A percentile compares a stretch with the other conserved stretches of the same genome.
Evolutionary conservation across 2,329 filamentous ascomycete species (phyloP).

Genomic region (Colletotrichum lini): DNA sequence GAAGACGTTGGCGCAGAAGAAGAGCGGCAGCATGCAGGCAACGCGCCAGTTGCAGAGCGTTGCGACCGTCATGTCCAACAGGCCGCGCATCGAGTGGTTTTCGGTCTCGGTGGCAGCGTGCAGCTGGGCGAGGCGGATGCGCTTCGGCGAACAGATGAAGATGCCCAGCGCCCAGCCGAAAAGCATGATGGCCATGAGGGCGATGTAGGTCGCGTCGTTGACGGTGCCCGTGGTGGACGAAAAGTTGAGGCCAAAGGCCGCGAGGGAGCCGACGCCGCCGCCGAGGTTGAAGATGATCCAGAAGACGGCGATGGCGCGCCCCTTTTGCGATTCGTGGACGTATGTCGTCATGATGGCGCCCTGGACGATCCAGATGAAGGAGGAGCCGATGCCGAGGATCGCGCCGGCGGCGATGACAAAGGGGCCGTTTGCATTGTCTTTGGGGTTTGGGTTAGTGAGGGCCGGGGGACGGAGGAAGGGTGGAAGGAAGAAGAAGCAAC

Average conservation of each 20-base stretch:
- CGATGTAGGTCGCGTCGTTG: slow-evolving; percentile 65
- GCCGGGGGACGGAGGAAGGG: too few relatives aligned
- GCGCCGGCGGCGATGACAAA: slow-evolving; percentile 62
- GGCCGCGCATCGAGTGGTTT: slow-evolving; percentile 55
- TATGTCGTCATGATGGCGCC: slow-evolving; percentile 65
- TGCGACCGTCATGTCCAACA: slow-evolving; percentile 54
- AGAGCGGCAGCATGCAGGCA: slow-evolving; percentile 65
- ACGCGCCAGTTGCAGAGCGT: slow-evolving; percentile 61
- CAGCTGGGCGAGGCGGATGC: slow-evolving; percentile 56
- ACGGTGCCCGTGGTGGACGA: slow-evolving; percentile 59
- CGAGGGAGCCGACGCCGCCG: slow-evolving; percentile 59
- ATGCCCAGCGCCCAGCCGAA: slow-evolving; percentile 63
- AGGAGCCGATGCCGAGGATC: slow-evolving; percentile 61
- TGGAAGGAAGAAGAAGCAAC: slow-evolving; percentile 54
- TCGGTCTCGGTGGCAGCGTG: slow-evolving; percentile 54
- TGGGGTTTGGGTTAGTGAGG: slow-evolving; percentile 49
- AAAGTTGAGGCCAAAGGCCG: slow-evolving; percentile 61
- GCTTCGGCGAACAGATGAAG: slow-evolving; percentile 63
- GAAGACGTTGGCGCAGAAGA: slow-evolving; percentile 69
- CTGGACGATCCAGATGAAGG: slow-evolving; percentile 62
- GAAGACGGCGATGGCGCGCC: slow-evolving; percentile 58
- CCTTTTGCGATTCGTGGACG: slow-evolving; percentile 58
- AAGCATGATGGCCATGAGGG: slow-evolving; percentile 63
- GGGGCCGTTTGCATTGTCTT: slow-evolving; percentile 54
- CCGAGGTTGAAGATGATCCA: slow-evolving; percentile 64